phyloP scores from a whole-genome alignment of 225 moss, liverwort and hornwort species.

The Sphagnum tenellum region DNA sequence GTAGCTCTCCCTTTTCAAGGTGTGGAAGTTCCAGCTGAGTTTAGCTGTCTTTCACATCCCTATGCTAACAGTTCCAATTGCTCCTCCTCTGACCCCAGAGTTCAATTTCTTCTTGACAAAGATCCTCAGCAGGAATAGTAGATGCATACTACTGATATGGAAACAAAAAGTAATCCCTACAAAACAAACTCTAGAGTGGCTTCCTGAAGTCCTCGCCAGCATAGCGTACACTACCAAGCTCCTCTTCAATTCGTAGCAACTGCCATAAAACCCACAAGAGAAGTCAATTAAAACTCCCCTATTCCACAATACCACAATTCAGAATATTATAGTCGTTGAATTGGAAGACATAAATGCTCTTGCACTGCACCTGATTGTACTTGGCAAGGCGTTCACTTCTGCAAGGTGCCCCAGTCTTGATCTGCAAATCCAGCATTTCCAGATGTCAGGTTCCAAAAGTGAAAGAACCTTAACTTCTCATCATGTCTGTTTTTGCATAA shows the following conservation, averaged over 20 bases:
- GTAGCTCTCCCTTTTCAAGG: too few relatives aligned
- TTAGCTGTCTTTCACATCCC: too few relatives aligned
- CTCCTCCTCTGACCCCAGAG: too few relatives aligned
- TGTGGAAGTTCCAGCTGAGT: too few relatives aligned
- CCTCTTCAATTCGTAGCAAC: conserved; percentile 90
- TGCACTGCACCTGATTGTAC: conserved; percentile 62
- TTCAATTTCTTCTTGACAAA: too few relatives aligned
- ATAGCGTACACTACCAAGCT: conserved; percentile 73
- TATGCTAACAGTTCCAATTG: too few relatives aligned
- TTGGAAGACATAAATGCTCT: too few relatives aligned
- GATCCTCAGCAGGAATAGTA: too few relatives aligned
- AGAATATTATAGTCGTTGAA: too few relatives aligned
- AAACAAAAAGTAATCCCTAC: not conserved
- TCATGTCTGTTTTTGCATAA: too few relatives aligned
- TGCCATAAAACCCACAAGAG: conserved; percentile 10
- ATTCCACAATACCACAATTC: not conserved
- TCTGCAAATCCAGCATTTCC: conserved; percentile 25
- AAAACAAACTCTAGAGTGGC: conserved; percentile 39
- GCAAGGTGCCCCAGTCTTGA: conserved; percentile 97
- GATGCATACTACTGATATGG: not conserved
- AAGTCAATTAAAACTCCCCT: not conserved
- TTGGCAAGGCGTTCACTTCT: conserved; percentile 94
- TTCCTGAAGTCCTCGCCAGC: conserved; percentile 80
- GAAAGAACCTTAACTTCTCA: too few relatives aligned
- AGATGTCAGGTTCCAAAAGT: too few relatives aligned